Base-by-base conservation (phyloP, 2,329 filamentous ascomycete species). In the Colletotrichum brevisporum region DNA sequence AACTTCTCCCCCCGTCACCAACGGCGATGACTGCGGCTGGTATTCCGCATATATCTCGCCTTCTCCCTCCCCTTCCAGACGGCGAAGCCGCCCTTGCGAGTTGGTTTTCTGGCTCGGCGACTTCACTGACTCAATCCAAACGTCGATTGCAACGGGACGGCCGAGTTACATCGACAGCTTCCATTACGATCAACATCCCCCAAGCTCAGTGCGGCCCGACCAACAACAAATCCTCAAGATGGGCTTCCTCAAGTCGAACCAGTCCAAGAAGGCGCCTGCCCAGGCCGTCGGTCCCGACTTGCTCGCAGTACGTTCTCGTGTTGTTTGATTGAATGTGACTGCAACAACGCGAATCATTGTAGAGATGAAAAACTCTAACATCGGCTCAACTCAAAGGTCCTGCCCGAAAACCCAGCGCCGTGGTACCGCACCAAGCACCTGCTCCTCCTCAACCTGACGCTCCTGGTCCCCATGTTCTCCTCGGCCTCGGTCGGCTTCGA, bases 351-450 rank as follows among this genome's bases (percentile, higher is more conserved):
- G 4, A 24, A 36, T 10, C 9, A 8, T 36, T 36, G 21, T 24
- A 24, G 31, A 16, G 4, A 45, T 4, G 27, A 52, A 12, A 8
- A 45, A 55, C 43, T 69, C 63, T 63, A 43, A 58, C 63, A 53
- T 52, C 31, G 6, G 8, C 31, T 36, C 31, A 36, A 15, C 47
- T 52, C 55, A 43, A 47, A 77, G 74, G 75, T 85, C 8, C 75
- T 85, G 5, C 84, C 84, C n/a, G 65, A 79, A 27, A 77, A 82
- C 57, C 71, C 76, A 36, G 77, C 76, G 39, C 77, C 77, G 36
- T 86, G 84, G 84, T 84, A 80, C 63, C 77, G 78, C 4, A 75
- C 77, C 3, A 76, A 78, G 0, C 82, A 85, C 75, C 74, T 86
- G 1, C 72, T 84, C 6, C 73, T 78, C 39, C 78, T 86, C 8